Percentiles rank a stretch among this genome's conserved stretches.
Evolutionary conservation across 257 asterid genomes (phyloP).

Genomic region (Fraxinus americana): DNA sequence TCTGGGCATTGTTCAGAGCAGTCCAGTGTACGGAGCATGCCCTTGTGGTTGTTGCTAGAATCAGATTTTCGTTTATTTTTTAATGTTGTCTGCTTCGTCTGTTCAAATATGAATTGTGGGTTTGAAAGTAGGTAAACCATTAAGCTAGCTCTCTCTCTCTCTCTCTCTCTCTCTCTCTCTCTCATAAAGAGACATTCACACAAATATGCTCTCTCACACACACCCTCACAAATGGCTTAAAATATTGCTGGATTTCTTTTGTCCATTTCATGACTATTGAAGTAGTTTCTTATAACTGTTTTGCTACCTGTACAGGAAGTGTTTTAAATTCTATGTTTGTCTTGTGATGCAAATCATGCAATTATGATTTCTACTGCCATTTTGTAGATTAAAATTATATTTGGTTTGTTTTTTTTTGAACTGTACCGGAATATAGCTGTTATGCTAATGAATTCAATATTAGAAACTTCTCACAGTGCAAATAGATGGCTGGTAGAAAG

Average conservation of each 20-base stretch:
- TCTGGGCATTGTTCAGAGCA: neutral
- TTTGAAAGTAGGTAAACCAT: neutral
- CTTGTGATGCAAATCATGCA: neutral
- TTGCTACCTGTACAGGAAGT: neutral
- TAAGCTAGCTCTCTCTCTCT: neutral
- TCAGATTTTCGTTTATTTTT: neutral
- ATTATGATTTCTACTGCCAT: neutral
- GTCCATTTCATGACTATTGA: neutral
- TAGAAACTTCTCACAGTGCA: constrained; percentile 70
- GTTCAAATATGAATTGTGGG: neutral
- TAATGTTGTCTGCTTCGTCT: neutral
- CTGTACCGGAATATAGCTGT: constrained; percentile 15
- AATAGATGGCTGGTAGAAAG: constrained; percentile 96
- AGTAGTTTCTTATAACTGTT: neutral
- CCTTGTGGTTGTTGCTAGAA: neutral
- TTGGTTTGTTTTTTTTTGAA: constrained; percentile 18
- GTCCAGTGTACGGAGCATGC: neutral
- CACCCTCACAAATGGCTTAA: neutral
- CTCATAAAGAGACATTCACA: neutral
- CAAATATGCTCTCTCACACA: neutral
- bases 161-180: neutral
- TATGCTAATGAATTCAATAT: constrained; percentile 47
- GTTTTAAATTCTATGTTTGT: neutral
- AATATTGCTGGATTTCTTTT: neutral
- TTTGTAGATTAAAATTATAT: constrained; percentile 5